Percentiles rank a stretch among this genome's conserved stretches.
phyloP scores from a whole-genome alignment of 495 filamentous ascomycete genomes.

The Immersiella caudata region DNA sequence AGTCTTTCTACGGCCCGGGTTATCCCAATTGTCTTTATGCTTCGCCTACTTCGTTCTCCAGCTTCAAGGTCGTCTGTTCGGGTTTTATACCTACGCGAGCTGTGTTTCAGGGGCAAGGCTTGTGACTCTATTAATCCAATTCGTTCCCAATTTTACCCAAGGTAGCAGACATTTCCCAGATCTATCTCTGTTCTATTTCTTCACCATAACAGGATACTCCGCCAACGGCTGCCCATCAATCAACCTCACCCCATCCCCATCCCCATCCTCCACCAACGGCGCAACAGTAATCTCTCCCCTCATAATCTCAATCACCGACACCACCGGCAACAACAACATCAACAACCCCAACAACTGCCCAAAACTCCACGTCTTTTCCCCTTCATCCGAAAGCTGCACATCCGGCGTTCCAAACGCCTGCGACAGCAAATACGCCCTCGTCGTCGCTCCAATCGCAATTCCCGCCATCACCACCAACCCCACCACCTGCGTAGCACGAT shows the following conservation, averaged over 20 bases:
- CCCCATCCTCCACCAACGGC: constrained; percentile 38
- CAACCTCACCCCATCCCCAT: constrained; percentile 29
- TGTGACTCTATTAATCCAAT: too few species aligned
- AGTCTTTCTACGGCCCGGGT: too few species aligned
- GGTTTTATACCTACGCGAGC: too few species aligned
- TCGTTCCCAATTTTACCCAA: too few species aligned
- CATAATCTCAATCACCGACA: constrained; percentile 58
- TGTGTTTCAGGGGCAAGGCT: too few species aligned
- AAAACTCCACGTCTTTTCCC: constrained; percentile 61
- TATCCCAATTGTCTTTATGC: too few species aligned
- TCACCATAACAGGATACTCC: background rate
- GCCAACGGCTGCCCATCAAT: constrained; percentile 27
- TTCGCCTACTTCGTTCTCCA: too few species aligned
- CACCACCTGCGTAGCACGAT: constrained; percentile 48
- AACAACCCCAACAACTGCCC: constrained; percentile 58
- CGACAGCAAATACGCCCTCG: constrained; percentile 51
- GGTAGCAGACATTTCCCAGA: too few species aligned
- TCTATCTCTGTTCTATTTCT: constrained; percentile 31
- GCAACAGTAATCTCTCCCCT: constrained; percentile 54
- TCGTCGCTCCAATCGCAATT: constrained; percentile 53
- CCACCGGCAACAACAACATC: constrained; percentile 56
- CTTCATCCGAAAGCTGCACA: constrained; percentile 45
- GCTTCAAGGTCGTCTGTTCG: too few species aligned
- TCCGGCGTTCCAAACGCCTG: constrained; percentile 55
- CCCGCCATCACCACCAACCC: constrained; percentile 52